Percentiles rank a stretch among this genome's conserved stretches.
phyloP scores from a whole-genome alignment of 1,284 basidiomycete species.

The Ustilago nuda region DNA sequence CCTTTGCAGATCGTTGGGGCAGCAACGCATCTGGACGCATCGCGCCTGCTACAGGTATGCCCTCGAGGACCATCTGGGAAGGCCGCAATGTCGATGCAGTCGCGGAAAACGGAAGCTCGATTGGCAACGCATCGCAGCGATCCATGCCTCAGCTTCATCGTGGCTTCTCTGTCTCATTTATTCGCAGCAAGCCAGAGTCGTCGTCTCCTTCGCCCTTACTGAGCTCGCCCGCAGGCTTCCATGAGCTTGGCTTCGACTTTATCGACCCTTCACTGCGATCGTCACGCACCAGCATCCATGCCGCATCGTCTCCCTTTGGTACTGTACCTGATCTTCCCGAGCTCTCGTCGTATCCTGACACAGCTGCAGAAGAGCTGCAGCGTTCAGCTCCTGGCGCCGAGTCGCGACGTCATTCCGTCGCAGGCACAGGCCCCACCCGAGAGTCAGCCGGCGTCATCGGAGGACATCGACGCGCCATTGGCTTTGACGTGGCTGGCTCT shows the following conservation, averaged over 20 bases:
- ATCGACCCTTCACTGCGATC: constrained; percentile 24
- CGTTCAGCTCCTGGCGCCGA: constrained; percentile 36
- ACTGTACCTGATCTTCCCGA: constrained; percentile 25
- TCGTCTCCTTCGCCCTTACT: constrained; percentile 34
- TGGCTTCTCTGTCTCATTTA: constrained; percentile 37
- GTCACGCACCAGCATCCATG: constrained; percentile 19
- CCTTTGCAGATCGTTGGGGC: constrained; percentile 36
- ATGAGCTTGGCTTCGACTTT: constrained; percentile 29
- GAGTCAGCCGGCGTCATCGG: constrained; percentile 39
- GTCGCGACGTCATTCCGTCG: constrained; percentile 58
- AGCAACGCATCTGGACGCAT: constrained; percentile 36
- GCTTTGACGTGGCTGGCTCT: constrained; percentile 43
- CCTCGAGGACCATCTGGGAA: constrained; percentile 40
- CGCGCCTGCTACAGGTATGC: constrained; percentile 13
- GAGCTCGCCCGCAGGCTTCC: constrained; percentile 40
- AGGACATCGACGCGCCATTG: constrained; percentile 56
- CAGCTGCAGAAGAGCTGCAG: neutral
- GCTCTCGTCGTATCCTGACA: constrained; percentile 35
- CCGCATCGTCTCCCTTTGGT: constrained; percentile 37
- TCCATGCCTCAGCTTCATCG: constrained; percentile 32
- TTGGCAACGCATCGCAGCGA: constrained; percentile 21
- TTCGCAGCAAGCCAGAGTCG: constrained; percentile 31
- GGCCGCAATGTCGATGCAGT: constrained; percentile 14
- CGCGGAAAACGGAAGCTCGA: constrained; percentile 1
- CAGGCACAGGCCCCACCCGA: constrained; percentile 17